Conservation (phyloP, 257 asterid genomes). For the Solanum megistacrolobum region DNA sequence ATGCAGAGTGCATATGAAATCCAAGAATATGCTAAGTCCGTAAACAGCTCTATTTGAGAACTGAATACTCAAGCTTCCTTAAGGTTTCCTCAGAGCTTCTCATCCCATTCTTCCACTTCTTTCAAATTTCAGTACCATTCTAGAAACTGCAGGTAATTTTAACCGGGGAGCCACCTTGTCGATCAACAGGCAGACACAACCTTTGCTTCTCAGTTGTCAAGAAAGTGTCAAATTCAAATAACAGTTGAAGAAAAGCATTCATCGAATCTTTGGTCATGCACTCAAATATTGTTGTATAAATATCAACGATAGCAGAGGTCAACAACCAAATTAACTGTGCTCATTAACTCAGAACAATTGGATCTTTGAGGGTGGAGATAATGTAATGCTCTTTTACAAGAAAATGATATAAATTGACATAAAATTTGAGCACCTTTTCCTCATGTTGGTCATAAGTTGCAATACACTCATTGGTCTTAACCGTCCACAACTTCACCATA, state of each 20-base stretch:
- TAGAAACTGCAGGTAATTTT: neutral
- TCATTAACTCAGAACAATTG: neutral
- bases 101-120: neutral
- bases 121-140: neutral
- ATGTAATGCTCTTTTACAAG: neutral
- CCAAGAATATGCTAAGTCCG: neutral
- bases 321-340: neutral
- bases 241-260: neutral
- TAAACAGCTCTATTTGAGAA: neutral
- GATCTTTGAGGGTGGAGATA: neutral
- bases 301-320: neutral
- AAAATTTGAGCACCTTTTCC: slow-evolving; percentile 55
- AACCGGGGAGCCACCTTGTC: neutral
- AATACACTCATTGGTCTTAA: slow-evolving; percentile 76
- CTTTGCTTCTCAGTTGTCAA: neutral
- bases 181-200: neutral
- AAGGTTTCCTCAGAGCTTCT: neutral
- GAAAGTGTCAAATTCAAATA: neutral
- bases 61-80: neutral
- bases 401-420: neutral
- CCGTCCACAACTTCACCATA: slow-evolving; percentile 94
- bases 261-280: neutral
- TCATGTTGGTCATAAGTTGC: slow-evolving; percentile 97
- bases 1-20: neutral
- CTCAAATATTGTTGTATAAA: neutral